phyloP scores from a whole-genome alignment of 805 yeast species.

The Candida gorgasii region DNA sequence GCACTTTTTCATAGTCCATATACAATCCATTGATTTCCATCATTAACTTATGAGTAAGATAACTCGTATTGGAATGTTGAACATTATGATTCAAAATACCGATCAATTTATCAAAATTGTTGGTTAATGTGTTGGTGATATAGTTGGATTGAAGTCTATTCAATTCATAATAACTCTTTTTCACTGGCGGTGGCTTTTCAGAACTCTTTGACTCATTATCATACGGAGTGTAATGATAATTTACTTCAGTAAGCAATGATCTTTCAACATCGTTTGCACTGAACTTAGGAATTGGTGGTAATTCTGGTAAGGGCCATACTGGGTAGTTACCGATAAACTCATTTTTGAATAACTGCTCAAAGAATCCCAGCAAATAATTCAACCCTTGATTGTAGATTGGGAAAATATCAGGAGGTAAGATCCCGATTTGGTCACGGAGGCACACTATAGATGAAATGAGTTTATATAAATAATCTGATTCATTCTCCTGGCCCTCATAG shows the following conservation, averaged over 20 bases:
- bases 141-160: slow-evolving; percentile 69
- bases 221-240: slow-evolving; percentile 55
- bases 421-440: slow-evolving; percentile 78
- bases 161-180: slow-evolving; percentile 50
- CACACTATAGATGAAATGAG: slow-evolving; percentile 83
- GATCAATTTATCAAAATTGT: slow-evolving; percentile 47
- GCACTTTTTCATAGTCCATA: slow-evolving; percentile 41
- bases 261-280: slow-evolving; percentile 76
- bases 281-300: slow-evolving; percentile 62
- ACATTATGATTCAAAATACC: slow-evolving; percentile 49
- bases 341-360: slow-evolving; percentile 38
- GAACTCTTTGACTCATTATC: slow-evolving; percentile 29
- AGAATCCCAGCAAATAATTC: slow-evolving; percentile 61
- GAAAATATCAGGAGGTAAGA: slow-evolving; percentile 73
- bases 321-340: slow-evolving; percentile 22
- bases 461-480: slow-evolving; percentile 52
- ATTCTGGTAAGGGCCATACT: slow-evolving; percentile 80
- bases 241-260: slow-evolving; percentile 73
- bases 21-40: slow-evolving; percentile 54
- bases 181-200: slow-evolving; percentile 14
- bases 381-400: slow-evolving; percentile 72
- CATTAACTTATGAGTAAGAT: slow-evolving; percentile 64
- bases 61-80: slow-evolving; percentile 15
- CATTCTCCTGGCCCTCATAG: slow-evolving; percentile 31
- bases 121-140: slow-evolving; percentile 64